These are phyloP conservation scores for Hypocrella siamensis DNA, from an alignment of 2,329 filamentous ascomycete species.

Conservation along the genomic window DNA sequence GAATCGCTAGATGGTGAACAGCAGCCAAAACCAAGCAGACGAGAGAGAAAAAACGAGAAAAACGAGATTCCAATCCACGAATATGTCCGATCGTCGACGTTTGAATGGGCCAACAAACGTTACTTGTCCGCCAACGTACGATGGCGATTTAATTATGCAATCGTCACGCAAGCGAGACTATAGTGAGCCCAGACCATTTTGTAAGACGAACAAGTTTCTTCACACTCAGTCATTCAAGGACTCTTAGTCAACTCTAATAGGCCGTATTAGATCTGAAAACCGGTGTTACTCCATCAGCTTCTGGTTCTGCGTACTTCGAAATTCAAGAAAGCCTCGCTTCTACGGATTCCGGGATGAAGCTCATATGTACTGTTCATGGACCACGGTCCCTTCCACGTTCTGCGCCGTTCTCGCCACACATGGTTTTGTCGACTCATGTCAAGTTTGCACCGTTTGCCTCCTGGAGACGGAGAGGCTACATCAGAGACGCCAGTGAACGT, in stretches of 20 bases:
- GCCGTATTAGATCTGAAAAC: conserved; percentile 82
- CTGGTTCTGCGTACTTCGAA: conserved; percentile 79
- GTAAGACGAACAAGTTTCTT: conserved; percentile 6
- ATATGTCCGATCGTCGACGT: too few relatives aligned
- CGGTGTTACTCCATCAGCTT: conserved; percentile 81
- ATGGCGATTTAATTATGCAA: conserved; percentile 29
- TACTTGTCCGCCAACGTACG: conserved; percentile 61
- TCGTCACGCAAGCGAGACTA: conserved; percentile 34
- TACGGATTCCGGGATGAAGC: conserved; percentile 58
- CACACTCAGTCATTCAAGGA: too few relatives aligned
- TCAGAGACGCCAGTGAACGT: conserved; percentile 72
- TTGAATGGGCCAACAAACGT: conserved; percentile 75
- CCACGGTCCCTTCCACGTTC: conserved; percentile 81
- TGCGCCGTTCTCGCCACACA: conserved; percentile 80
- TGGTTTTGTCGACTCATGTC: conserved; percentile 82
- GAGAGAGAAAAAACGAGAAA: too few relatives aligned
- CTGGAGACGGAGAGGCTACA: conserved; percentile 64
- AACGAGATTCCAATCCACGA: too few relatives aligned
- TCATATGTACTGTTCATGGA: conserved; percentile 86
- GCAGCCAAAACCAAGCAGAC: too few relatives aligned
- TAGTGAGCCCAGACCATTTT: conserved; percentile 52
- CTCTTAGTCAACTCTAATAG: too few relatives aligned
- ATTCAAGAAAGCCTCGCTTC: conserved; percentile 34
- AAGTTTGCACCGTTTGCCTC: conserved; percentile 96
- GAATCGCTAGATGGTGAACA: too few relatives aligned